Conservation (phyloP, 768 basidiomycete species). For the Saitozyma podzolica region DNA sequence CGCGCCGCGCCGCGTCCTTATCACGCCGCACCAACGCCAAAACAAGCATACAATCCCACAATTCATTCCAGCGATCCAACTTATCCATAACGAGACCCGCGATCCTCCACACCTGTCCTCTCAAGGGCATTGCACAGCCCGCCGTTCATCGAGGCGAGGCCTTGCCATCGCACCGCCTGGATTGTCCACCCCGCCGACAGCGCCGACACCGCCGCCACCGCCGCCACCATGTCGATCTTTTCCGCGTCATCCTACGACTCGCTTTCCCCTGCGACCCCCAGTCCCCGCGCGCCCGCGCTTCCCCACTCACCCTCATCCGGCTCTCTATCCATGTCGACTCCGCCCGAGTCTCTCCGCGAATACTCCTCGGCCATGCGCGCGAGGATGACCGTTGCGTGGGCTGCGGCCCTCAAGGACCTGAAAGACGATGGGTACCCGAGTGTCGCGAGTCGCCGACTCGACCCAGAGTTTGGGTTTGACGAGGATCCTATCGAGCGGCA, state of each 20-base stretch:
- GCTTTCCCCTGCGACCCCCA: conserved; percentile 4
- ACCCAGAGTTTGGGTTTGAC: conserved; percentile 12
- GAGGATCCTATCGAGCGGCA: conserved; percentile 34
- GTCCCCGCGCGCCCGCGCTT: background rate
- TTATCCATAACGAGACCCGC: too few species aligned
- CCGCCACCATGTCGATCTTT: conserved; percentile 2
- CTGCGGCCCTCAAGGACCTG: conserved; percentile 27
- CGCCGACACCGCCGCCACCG: too few species aligned
- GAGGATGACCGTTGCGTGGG: conserved; percentile 22
- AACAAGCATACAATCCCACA: too few species aligned
- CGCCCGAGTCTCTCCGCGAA: conserved; percentile 24
- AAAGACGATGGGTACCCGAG: conserved; percentile 20
- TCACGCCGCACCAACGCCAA: too few species aligned
- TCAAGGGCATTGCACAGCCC: too few species aligned
- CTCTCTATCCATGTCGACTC: conserved; percentile 12
- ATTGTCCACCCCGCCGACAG: too few species aligned
- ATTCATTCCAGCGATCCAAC: too few species aligned
- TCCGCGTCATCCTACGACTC: conserved; percentile 6
- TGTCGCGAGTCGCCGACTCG: conserved; percentile 13
- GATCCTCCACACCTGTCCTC: too few species aligned
- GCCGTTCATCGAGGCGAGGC: too few species aligned
- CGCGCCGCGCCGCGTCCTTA: too few species aligned
- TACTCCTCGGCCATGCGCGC: conserved; percentile 28
- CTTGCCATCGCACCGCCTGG: too few species aligned
- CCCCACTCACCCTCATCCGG: background rate